phyloP scores from a whole-genome alignment of 176 grass and related monocot species.

The Cocos nucifera region DNA sequence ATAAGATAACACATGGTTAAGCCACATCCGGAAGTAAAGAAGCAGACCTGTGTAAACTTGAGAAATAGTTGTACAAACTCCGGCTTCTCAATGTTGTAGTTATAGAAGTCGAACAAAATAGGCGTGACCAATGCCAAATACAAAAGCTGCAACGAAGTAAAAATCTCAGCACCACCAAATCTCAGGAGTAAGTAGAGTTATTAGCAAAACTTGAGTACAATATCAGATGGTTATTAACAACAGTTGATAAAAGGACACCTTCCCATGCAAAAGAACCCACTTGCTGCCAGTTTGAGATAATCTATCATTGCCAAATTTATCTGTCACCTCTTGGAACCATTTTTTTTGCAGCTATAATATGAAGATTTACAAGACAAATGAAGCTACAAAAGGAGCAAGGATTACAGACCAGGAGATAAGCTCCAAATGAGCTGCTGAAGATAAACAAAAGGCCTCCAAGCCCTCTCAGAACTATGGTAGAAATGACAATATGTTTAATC shows the following conservation, averaged over 20 bases:
- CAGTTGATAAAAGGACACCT: no score
- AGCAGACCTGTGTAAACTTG: constrained; percentile 19
- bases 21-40: neutral
- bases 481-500: constrained; percentile 7
- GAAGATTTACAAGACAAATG: no score
- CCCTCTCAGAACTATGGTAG: constrained; percentile 10
- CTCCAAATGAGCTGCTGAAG: constrained; percentile 12
- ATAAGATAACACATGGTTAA: neutral
- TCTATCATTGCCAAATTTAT: no score
- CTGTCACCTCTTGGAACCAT: no score
- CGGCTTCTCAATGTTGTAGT: constrained; percentile 17
- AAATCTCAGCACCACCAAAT: no score
- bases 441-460: constrained; percentile 12
- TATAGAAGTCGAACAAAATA: constrained; percentile 39
- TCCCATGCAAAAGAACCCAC: no score
- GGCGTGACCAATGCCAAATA: constrained; percentile 28
- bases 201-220: no score
- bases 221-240: no score
- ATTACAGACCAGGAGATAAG: constrained; percentile 8
- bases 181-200: no score
- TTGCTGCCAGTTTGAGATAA: no score
- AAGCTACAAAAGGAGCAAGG: no score
- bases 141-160: constrained; percentile 16
- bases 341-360: no score
- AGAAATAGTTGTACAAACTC: constrained; percentile 24